Base-by-base conservation (phyloP, 164 flowering plant genomes). In the Stephania japonica region DNA sequence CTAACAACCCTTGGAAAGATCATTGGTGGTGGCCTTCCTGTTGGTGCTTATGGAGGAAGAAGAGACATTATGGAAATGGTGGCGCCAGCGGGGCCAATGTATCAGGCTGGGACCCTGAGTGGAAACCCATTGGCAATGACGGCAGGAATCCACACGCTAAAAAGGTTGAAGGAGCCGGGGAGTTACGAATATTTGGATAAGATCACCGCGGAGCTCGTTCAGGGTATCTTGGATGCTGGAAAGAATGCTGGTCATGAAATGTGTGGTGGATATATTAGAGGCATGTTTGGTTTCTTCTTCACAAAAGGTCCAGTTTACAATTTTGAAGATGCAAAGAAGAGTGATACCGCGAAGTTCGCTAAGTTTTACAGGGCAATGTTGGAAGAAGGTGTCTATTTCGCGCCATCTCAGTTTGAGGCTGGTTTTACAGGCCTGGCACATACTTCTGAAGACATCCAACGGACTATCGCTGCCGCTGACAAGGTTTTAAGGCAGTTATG, bases 101-200 rank as follows among this genome's bases (percentile, higher is more conserved):
- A 91, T 78, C 97, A 95, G 73, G 99, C 97, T 42, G 98, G 99
- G 67, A 95, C 99, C 70, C 83, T 95, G 75, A 95, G 99, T 76
- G 98, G 98, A 70, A 95, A 91, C 76, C 98, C 99, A 41, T 77
- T 95, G 80, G 98, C 99, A 13, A 95, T 95, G 99, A 90, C 98
- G 8, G 97, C 98, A 2, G 98, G 99, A 6, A 93, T 95, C 41
- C 94, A 93, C 79, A 95, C 99, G 0, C 93, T 95, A 2, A 86
- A 86, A 75, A 81, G 93, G 42, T 73, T 95, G 75, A 74, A 85
- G 75, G 78, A 86, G 78, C 80, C 89, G 0, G 97, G 97, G 43
- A 81, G 79, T 9, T 95, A 93, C 21, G 90, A 90, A 23, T 82
- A 91, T 78, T 80, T 95, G 73, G 76, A 87, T 70, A 85, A 87